Evolutionary conservation across 768 basidiomycete genomes (phyloP), one percentile per base, ranked within the genome.

Genomic region (Pleurotus eryngii): DNA sequence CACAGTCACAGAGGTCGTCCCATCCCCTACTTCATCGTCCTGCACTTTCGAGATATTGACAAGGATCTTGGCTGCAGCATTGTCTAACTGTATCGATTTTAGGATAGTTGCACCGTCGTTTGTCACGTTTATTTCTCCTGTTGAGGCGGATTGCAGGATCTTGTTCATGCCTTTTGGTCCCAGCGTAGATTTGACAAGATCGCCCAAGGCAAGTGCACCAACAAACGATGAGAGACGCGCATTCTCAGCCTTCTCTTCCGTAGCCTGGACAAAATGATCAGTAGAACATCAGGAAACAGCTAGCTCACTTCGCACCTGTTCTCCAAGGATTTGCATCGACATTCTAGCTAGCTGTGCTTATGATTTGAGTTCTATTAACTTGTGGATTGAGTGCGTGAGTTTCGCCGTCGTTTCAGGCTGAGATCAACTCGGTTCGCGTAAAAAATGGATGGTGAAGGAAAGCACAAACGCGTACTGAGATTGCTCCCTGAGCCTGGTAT

Each of bases 131-230:
- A 99, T 91, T 26, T 95, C 91, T 4, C 94, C 93, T 0, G 89
- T 84, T 4, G 94, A 92, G 1, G 73, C 85, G 1, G 93, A 95
- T 72, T 95, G 96, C 14, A 99, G 84, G 61, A 99, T 98, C 79
- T 98, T 98, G 86, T 98, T 98, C 96, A 98, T 99, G 56, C 97
- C 97, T 73, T 99, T 98, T 20, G 97, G 97, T 7, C 97, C 97
- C 2, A 99, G 82, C 6, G 97, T 99, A 1, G 95, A 96, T 76
- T 98, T 98, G 67, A 99, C 96, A 62, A 99, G 86, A 76, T 99
- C 97, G 43, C 97, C 97, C 35, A 99, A 81, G 0, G 97, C 97
- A 64, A 97, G 85, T 5, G 97, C 96, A 35, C 97, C 97, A 55
- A 99, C 92, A 72, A 99, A 99, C 3, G 94, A 96, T 3, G 95